Conservation (phyloP, 2,329 filamentous ascomycete genomes). For the Elsinoe australis region DNA sequence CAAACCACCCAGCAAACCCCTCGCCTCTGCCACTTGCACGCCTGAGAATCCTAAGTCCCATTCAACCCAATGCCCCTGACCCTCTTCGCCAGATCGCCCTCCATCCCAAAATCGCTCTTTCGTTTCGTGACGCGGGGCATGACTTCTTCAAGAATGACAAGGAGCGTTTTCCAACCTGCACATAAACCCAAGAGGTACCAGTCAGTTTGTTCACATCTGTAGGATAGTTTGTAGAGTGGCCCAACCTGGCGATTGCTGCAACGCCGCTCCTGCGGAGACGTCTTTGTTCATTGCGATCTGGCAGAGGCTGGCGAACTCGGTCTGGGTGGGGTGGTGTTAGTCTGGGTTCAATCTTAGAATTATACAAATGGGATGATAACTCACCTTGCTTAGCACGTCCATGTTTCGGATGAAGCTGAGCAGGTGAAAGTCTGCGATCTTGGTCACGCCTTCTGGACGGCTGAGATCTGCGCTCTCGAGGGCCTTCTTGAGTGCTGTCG, state of each 20-base stretch:
- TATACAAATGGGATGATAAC: constrained; percentile 16
- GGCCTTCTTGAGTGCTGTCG: constrained; percentile 57
- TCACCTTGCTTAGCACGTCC: constrained; percentile 76
- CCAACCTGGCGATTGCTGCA: constrained; percentile 86
- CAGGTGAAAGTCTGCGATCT: constrained; percentile 88
- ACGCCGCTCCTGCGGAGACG: constrained; percentile 68
- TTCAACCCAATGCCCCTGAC: constrained; percentile 23
- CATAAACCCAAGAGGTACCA: constrained; percentile 18
- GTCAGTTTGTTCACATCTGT: constrained; percentile 29
- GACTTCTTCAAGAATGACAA: constrained; percentile 89
- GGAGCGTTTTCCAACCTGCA: constrained; percentile 44
- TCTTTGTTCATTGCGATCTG: constrained; percentile 76
- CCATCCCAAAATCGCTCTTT: constrained; percentile 19
- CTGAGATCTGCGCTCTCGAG: constrained; percentile 53
- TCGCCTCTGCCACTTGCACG: too few relatives aligned
- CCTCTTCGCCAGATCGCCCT: constrained; percentile 26
- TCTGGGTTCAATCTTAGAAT: background rate
- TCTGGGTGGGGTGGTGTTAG: constrained; percentile 46
- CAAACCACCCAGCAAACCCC: too few relatives aligned
- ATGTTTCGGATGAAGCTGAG: constrained; percentile 78
- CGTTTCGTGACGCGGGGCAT: constrained; percentile 76
- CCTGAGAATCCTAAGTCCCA: constrained; percentile 42
- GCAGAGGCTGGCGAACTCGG: constrained; percentile 80
- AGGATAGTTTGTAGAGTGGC: constrained; percentile 90
- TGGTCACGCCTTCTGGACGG: constrained; percentile 55